A percentile compares a stretch with the other conserved stretches of the same genome.
phyloP scores from a whole-genome alignment of 1,139 yeast genomes.

The Pichia sp. region DNA sequence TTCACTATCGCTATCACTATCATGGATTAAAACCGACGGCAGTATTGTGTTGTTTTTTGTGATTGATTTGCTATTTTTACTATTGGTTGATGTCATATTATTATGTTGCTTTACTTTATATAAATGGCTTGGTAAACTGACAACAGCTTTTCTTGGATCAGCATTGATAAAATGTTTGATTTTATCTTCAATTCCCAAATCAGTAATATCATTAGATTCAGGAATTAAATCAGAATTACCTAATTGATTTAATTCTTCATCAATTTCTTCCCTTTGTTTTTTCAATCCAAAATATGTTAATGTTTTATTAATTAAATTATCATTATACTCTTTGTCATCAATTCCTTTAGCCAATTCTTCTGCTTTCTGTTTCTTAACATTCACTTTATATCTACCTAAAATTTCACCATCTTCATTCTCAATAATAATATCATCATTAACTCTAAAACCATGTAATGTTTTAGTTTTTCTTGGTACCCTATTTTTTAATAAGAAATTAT shows the following conservation, averaged over 20 bases:
- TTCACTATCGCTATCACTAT: constrained; percentile 5
- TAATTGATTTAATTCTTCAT: constrained; percentile 20
- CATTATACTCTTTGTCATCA: constrained; percentile 9
- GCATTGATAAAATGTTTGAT: constrained; percentile 22
- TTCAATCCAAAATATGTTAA: constrained; percentile 15
- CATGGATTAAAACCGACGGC: constrained; percentile 7
- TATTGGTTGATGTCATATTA: background rate
- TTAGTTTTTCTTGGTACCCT: constrained; percentile 16
- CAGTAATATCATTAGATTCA: constrained; percentile 9
- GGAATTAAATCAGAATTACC: constrained; percentile 23
- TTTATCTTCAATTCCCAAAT: constrained; percentile 21
- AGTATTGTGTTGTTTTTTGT: background rate
- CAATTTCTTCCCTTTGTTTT: constrained; percentile 12
- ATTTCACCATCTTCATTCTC: constrained; percentile 93
- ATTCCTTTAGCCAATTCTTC: constrained; percentile 7
- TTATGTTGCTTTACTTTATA: background rate
- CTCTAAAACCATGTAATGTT: constrained; percentile 44
- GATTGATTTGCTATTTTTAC: background rate
- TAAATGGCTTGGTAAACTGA: constrained; percentile 11
- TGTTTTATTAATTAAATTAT: constrained; percentile 19
- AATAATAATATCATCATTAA: constrained; percentile 69
- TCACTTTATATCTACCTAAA: constrained; percentile 71
- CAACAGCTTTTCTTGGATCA: constrained; percentile 20
- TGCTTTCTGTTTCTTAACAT: constrained; percentile 26
- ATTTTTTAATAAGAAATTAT: constrained; percentile 10